Base-by-base conservation (phyloP, 108 stramenopile genomes). In the Phaeodactylum tricornutum region DNA sequence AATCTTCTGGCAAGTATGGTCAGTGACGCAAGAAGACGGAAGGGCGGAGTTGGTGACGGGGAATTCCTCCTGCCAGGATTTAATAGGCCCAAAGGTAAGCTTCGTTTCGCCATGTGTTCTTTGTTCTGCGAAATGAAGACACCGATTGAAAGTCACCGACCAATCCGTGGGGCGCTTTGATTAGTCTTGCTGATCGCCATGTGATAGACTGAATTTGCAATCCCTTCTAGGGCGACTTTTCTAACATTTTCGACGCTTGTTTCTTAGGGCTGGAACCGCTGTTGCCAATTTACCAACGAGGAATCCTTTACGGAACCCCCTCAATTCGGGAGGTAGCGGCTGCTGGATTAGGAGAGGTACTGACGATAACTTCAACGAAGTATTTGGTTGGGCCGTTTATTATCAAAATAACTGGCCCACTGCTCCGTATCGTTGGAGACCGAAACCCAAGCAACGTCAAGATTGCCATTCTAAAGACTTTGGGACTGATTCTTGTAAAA, bases 341-440 rank as follows among this genome's bases (percentile, higher is more conserved):
- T 23, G 72, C 80, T 20, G 96, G 95, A 37, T 54, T 99, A 23
- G 96, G 95, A 8, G 96, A 98, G 62, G 79, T 98, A 15, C 89
- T 99, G 7, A 65, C 72, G 37, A 44, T 97, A 19, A 96, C 96
- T 14, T 59, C 71, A 6, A 55, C 87, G 29, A 94, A 86, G 53
- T 93, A 55, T 47, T 64, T 93, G 33, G 87, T 87, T 16, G 91
- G 85, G 19, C 95, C 95, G 12, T 59, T 92, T 48, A 67, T 97
- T 22, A 83, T 96, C 60, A 99, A 99, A 63, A 75, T 98, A 63
- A 91, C 92, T 8, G 99, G 99, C 21, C 96, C 96, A 9, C 78
- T 99, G 44, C 87, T 99, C 41, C 91, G 99, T 34, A 92, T 98
- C 52, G 95, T 97, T 12, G 95, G 95, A 24, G 96, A 99, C 53